Evolutionary conservation across 768 basidiomycete genomes (phyloP).

Genomic region (Kwoniella shandongensis): DNA sequence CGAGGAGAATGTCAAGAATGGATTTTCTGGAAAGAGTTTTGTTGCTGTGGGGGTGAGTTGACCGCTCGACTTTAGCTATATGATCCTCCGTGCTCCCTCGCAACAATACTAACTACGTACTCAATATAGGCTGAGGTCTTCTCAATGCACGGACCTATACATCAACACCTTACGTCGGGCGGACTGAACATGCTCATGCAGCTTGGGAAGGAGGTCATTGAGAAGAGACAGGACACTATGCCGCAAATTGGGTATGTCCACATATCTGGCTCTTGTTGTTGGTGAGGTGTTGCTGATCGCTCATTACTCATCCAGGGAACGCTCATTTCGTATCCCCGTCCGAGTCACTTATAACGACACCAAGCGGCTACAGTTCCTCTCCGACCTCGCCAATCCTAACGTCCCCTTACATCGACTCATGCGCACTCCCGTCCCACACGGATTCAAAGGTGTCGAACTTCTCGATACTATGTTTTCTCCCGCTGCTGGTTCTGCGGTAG

Average conservation of each 20-base stretch:
- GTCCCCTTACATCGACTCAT: slow-evolving; percentile 44
- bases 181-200: slow-evolving; percentile 37
- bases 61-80: not conserved
- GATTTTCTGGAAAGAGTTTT: slow-evolving; percentile 38
- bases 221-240: slow-evolving; percentile 44
- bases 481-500: slow-evolving; percentile 7
- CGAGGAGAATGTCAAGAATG: slow-evolving; percentile 50
- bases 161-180: slow-evolving; percentile 35
- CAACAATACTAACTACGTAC: not conserved
- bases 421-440: slow-evolving; percentile 40
- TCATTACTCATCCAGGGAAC: slow-evolving; percentile 22
- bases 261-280: not conserved
- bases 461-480: slow-evolving; percentile 48
- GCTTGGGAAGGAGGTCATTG: slow-evolving; percentile 35
- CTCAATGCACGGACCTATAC: slow-evolving; percentile 48
- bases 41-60: slow-evolving; percentile 33
- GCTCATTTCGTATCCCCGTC: slow-evolving; percentile 43
- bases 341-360: slow-evolving; percentile 48
- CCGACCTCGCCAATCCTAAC: slow-evolving; percentile 43
- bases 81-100: no score
- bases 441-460: slow-evolving; percentile 48
- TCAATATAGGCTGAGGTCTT: slow-evolving; percentile 50
- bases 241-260: slow-evolving; percentile 38
- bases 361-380: slow-evolving; percentile 42
- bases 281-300: slow-evolving; percentile 1